These are phyloP conservation scores for Penicillium odoratum DNA, from an alignment of 495 filamentous ascomycete species.

Conservation along the genomic window DNA sequence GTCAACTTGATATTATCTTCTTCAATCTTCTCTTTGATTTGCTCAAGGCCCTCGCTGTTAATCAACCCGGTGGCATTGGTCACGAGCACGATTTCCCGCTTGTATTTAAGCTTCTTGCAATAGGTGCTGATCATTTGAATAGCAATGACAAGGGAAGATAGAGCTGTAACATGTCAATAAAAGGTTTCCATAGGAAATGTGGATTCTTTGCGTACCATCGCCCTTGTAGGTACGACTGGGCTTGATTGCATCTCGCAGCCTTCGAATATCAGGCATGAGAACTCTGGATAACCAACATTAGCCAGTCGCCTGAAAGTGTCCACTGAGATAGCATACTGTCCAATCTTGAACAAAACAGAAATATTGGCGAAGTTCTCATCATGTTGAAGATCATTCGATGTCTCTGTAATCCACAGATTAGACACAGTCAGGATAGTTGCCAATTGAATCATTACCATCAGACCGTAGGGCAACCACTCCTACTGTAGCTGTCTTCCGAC, in stretches of 20 bases:
- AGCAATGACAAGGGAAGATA: conserved; percentile 83
- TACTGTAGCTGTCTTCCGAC: conserved; percentile 75
- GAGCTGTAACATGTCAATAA: conserved; percentile 38
- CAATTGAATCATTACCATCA: conserved; percentile 50
- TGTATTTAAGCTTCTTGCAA: conserved; percentile 90
- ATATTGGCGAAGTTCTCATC: conserved; percentile 75
- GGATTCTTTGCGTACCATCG: conserved; percentile 55
- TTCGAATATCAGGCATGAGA: conserved; percentile 66
- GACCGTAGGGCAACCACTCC: conserved; percentile 84
- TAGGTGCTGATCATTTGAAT: conserved; percentile 79
- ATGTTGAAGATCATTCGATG: conserved; percentile 63
- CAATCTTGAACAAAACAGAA: conserved; percentile 67
- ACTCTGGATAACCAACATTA: conserved; percentile 41
- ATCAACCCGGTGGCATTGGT: conserved; percentile 76
- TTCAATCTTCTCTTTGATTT: conserved; percentile 71
- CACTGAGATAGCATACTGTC: conserved; percentile 50
- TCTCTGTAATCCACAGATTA: conserved; percentile 45
- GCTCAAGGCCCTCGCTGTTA: conserved; percentile 60
- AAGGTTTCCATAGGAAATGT: not conserved
- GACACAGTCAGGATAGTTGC: not conserved
- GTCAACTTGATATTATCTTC: conserved; percentile 73
- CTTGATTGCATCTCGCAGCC: conserved; percentile 59
- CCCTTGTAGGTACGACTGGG: conserved; percentile 70
- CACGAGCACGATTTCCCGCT: conserved; percentile 75
- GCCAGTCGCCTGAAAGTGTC: not conserved